Conservation (phyloP, 306 rosid species). For the Quercus gilva region DNA sequence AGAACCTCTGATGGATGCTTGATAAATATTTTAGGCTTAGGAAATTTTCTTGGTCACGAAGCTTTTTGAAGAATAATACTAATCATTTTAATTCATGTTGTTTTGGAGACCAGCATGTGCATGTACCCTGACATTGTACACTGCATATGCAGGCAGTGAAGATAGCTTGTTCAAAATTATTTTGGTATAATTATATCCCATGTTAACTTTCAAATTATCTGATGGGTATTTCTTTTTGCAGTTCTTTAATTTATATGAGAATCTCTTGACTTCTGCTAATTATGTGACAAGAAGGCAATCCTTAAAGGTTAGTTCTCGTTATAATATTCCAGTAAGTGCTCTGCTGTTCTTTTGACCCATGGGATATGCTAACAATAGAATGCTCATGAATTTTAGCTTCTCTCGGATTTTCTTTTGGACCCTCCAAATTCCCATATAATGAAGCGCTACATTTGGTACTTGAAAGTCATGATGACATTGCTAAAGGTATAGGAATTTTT, state of each 20-base stretch:
- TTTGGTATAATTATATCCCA: conserved; percentile 11
- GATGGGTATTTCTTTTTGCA: conserved; percentile 42
- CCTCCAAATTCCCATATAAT: conserved; percentile 79
- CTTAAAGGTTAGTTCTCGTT: conserved; percentile 71
- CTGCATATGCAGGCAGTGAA: conserved; percentile 20
- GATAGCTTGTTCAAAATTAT: conserved; percentile 17
- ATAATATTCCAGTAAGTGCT: conserved; percentile 9
- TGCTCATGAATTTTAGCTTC: conserved; percentile 65
- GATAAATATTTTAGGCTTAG: conserved; percentile 21
- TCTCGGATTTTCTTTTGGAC: conserved; percentile 86
- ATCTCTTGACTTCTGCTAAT: conserved; percentile 79
- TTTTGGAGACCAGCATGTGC: conserved; percentile 21
- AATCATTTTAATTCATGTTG: conserved; percentile 16
- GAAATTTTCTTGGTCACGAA: conserved; percentile 19
- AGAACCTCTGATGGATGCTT: conserved; percentile 17
- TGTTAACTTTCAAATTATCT: conserved; percentile 33
- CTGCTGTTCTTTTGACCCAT: conserved; percentile 11
- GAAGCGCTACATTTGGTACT: conserved; percentile 78
- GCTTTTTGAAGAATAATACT: conserved; percentile 23
- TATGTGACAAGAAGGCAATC: conserved; percentile 98
- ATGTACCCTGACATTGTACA: conserved; percentile 18
- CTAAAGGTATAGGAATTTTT: conserved; percentile 58
- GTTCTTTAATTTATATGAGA: conserved; percentile 89
- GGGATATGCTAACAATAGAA: conserved; percentile 19
- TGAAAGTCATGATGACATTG: conserved; percentile 89